These are phyloP conservation scores for Nemania sp. DNA, from an alignment of 2,329 filamentous ascomycete genomes.

Conservation along the genomic window DNA sequence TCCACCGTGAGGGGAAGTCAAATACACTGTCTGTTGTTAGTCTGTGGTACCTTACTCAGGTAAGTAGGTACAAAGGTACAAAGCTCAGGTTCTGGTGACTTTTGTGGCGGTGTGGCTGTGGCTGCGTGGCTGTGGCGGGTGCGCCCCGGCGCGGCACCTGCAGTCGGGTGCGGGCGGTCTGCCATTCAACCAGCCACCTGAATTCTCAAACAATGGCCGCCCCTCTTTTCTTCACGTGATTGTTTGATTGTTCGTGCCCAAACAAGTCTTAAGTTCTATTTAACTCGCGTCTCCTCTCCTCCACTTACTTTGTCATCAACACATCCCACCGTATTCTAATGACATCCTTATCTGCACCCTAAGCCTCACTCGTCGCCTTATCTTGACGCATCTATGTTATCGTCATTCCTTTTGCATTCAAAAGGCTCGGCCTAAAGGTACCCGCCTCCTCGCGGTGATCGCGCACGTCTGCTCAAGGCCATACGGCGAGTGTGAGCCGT, in stretches of 20 bases:
- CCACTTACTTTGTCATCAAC: neutral
- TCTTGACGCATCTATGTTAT: slow-evolving; percentile 9
- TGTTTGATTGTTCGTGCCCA: too few relatives aligned
- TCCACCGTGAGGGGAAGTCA: too few relatives aligned
- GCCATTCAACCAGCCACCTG: neutral
- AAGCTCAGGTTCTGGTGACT: too few relatives aligned
- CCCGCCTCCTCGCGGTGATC: slow-evolving; percentile 28
- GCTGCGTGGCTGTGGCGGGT: too few relatives aligned
- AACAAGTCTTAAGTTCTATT: neutral
- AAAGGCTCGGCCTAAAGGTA: slow-evolving; percentile 24
- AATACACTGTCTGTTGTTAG: too few relatives aligned
- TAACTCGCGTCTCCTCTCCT: neutral
- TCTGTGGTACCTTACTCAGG: too few relatives aligned
- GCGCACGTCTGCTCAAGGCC: slow-evolving; percentile 30
- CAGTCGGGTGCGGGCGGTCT: neutral
- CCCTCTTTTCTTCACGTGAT: slow-evolving; percentile 17
- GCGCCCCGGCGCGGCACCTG: too few relatives aligned
- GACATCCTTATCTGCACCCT: slow-evolving; percentile 3
- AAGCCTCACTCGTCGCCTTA: slow-evolving; percentile 2
- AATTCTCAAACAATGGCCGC: slow-evolving; percentile 6
- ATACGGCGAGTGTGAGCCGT: slow-evolving; percentile 26
- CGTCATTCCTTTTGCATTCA: slow-evolving; percentile 4
- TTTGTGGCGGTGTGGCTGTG: too few relatives aligned
- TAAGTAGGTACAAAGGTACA: too few relatives aligned
- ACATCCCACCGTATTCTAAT: neutral